Conservation (phyloP, 306 rosid species). For the Trichosanthes cucumerina region DNA sequence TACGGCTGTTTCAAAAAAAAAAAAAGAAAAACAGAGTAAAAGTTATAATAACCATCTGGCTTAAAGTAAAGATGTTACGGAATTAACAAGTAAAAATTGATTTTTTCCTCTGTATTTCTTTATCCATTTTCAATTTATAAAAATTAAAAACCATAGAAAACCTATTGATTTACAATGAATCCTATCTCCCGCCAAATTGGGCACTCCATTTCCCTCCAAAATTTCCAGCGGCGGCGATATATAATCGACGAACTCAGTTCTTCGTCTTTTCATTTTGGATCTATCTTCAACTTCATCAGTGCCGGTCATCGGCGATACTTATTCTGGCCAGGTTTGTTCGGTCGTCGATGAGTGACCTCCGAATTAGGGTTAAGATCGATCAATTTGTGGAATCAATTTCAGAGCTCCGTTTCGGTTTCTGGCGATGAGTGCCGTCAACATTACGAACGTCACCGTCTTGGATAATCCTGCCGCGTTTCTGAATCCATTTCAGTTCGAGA, state of each 20-base stretch:
- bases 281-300: background rate
- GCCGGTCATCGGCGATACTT: background rate
- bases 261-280: background rate
- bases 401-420: background rate
- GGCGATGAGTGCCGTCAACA: conserved; percentile 16
- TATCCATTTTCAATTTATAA: background rate
- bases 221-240: conserved; percentile 4
- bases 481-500: conserved; percentile 31
- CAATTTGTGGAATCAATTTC: background rate
- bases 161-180: background rate
- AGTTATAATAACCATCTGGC: too few relatives aligned
- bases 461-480: conserved; percentile 11
- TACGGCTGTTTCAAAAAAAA: too few relatives aligned
- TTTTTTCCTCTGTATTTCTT: too few relatives aligned
- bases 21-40: too few relatives aligned
- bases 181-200: conserved; percentile 5
- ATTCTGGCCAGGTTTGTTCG: background rate
- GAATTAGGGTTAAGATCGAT: background rate
- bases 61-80: too few relatives aligned
- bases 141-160: background rate
- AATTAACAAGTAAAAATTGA: too few relatives aligned
- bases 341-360: background rate
- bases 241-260: background rate
- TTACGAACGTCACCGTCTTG: conserved; percentile 11
- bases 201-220: conserved; percentile 5